Conservation (phyloP, 2,329 filamentous ascomycete species). For the Monilinia fructicola region DNA sequence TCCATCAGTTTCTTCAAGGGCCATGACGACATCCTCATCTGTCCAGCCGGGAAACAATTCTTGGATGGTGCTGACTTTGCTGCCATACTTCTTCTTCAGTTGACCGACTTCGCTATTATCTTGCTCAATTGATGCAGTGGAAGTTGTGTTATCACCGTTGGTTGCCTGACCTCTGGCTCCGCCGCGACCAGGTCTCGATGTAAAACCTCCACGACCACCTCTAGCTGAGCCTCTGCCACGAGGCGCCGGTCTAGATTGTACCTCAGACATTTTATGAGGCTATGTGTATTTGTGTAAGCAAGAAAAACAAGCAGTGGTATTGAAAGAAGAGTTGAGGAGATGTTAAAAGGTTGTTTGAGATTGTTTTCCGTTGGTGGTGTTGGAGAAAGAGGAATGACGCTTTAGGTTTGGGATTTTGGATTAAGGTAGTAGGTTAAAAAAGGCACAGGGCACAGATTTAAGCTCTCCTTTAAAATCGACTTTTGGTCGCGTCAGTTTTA, state of each 20-base stretch:
- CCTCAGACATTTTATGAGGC: constrained; percentile 71
- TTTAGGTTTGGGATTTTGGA: constrained; percentile 19
- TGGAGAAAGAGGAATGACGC: constrained; percentile 22
- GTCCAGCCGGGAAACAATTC: constrained; percentile 96
- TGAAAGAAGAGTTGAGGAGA: constrained; percentile 26
- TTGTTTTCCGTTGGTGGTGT: constrained; percentile 5
- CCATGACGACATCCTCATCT: constrained; percentile 90
- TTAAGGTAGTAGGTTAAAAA: constrained; percentile 15
- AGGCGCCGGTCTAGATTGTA: constrained; percentile 78
- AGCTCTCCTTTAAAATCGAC: constrained; percentile 24
- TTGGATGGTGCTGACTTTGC: constrained; percentile 77
- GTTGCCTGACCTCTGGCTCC: constrained; percentile 58
- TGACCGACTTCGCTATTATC: constrained; percentile 90
- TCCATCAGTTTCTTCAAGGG: constrained; percentile 82
- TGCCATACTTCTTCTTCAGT: constrained; percentile 85
- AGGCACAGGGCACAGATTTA: constrained; percentile 24
- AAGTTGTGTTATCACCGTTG: constrained; percentile 69
- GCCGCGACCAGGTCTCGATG: constrained; percentile 68
- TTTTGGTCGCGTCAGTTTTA: constrained; percentile 17
- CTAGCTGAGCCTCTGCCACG: constrained; percentile 89
- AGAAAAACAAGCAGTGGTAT: constrained; percentile 27
- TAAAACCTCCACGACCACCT: constrained; percentile 77
- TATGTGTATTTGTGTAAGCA: constrained; percentile 33
- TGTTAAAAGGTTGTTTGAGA: constrained; percentile 22
- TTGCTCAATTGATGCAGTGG: constrained; percentile 58